These are phyloP conservation scores for Amanita inopinata DNA, from an alignment of 768 basidiomycete species.

Conservation along the genomic window DNA sequence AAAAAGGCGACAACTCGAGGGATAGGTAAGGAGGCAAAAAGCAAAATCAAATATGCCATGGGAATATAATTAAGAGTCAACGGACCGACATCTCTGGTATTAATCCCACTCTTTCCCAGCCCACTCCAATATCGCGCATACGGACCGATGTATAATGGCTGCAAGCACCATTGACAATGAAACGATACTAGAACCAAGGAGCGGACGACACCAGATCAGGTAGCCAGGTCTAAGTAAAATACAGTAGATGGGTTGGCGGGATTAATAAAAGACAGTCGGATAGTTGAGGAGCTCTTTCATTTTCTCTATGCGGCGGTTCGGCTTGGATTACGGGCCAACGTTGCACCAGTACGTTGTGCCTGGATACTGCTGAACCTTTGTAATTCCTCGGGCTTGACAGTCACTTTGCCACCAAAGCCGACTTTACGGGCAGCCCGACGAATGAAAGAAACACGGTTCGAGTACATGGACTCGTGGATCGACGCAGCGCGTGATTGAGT, in stretches of 20 bases:
- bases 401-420: constrained; percentile 74
- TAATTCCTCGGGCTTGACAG: constrained; percentile 78
- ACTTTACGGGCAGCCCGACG: constrained; percentile 81
- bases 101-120: neutral
- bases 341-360: constrained; percentile 66
- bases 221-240: constrained; percentile 7
- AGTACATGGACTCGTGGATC: constrained; percentile 87
- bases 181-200: constrained; percentile 4
- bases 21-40: neutral
- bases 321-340: constrained; percentile 70
- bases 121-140: neutral
- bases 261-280: constrained; percentile 8
- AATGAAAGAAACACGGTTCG: constrained; percentile 92
- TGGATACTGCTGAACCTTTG: constrained; percentile 83
- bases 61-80: neutral
- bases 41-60: neutral
- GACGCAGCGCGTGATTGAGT: constrained; percentile 87
- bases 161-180: neutral
- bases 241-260: constrained; percentile 4
- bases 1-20: neutral
- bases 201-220: constrained; percentile 7
- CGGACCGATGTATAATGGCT: constrained; percentile 1
- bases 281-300: constrained; percentile 8
- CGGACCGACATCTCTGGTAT: neutral
- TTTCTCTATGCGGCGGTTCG: constrained; percentile 30